Base-by-base conservation (phyloP, 2,329 filamentous ascomycete genomes). In the Verticillium tricorpus region DNA sequence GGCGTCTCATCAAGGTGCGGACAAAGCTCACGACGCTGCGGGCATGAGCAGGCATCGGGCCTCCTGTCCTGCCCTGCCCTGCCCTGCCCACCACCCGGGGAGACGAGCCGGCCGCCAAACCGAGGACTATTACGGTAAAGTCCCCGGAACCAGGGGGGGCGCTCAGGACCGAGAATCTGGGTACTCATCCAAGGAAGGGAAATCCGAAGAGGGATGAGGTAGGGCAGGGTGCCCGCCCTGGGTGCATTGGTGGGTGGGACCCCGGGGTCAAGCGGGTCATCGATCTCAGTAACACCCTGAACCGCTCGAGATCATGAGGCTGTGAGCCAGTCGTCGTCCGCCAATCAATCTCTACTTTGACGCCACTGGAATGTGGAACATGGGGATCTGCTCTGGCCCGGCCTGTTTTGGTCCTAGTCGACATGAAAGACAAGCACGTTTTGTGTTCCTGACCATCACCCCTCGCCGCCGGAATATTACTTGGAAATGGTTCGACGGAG, bases 251-350 rank as follows among this genome's bases (percentile, higher is more conserved):
- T 34, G 56, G 19, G 17, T 15, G 14, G 25, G n/a, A 17, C 19
- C 32, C 22, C n/a, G 34, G 50, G 39, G 19, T 34, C 39, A 60
- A 40, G 55, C 59, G 45, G 58, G 40, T 37, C 32, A 25, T 54
- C 58, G 58, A 63, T 64, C 52, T 32, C 17, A 37, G 17, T 45
- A 34, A 28, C 25, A 19, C 32, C 19, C 25, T 59, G 17, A 50
- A 17, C 19, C n/a, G 15, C 37, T 59, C 34, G 14, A 63, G 61
- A 64, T 63, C 58, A 60, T 57, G 63, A 61, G 61, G 61, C 63
- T 63, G 58, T 28, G 54, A 57, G 37, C 28, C n/a, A 39, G 58
- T 32, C 37, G 31, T 45, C 56, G 50, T 62, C 39, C 19, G 9
- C 61, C 63, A 58, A 59, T 63, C 52, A 57, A 57, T 58, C 25